Base-by-base conservation (phyloP, 148 eudicot species). In the Vaccinium darrowii region DNA sequence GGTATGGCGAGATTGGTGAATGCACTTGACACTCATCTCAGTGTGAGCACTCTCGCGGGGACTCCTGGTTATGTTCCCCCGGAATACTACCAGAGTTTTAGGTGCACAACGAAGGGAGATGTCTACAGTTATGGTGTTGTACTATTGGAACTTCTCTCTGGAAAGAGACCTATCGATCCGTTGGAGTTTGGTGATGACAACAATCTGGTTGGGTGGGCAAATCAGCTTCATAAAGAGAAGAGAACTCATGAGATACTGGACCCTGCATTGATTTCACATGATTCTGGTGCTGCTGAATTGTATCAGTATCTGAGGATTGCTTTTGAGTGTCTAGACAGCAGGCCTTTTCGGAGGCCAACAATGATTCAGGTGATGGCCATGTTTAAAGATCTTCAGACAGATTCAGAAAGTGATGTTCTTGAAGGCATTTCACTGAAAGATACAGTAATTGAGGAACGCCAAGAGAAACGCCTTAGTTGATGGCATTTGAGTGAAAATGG, bases 41-140 rank as follows among this genome's bases (percentile, higher is more conserved):
- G 93, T 81, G 93, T 91, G 80, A 91, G 93, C 58, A 91, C 91
- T 15, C 91, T 91, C 7, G 93, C 92, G 2, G 93, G 93, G 30
- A 91, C 93, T 7, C 93, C 93, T 2, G 93, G 93, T 9, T 91
- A 91, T 65, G 93, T 91, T 53, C 93, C 93, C 0, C 93, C 93
- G 3, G 93, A 91, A 81, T 91, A 91, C 71, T 91, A 91, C 85
- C 93, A 91, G 86, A 91, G 93, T 83, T 91, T 91, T 65, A 78
- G 93, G 78, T 91, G 93, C 88, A 90, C 93, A 1, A 57, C 91
- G 1, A 91, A 90, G 81, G 93, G 93, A 51, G 93, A 91, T 62
- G 93, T 91, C 25, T 91, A 91, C 47, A 90, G 93, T 71, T 91
- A 89, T 33, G 93, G 93, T 7, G 93, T 91, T 8, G 82, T 91